Conservation (phyloP, 148 eudicot genomes). For the Persicaria maculosa region DNA sequence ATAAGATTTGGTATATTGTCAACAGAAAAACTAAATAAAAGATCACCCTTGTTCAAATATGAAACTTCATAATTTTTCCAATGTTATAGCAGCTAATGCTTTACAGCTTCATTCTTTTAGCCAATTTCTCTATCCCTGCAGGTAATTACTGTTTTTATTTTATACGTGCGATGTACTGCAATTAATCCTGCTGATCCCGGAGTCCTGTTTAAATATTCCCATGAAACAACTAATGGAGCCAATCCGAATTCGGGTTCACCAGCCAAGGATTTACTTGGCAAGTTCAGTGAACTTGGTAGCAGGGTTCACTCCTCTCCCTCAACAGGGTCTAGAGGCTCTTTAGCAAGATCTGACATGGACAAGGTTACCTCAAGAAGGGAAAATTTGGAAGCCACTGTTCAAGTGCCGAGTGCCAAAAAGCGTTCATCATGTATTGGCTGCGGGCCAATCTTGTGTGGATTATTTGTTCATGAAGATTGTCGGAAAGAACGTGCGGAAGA, state of each 20-base stretch:
- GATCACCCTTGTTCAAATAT: background rate
- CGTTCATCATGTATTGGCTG: constrained; percentile 28
- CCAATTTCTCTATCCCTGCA: constrained; percentile 18
- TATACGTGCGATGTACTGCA: constrained; percentile 84
- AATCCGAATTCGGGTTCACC: constrained; percentile 17
- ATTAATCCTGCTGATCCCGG: constrained; percentile 99
- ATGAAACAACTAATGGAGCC: constrained; percentile 42
- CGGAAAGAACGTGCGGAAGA: constrained; percentile 45
- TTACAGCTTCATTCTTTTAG: background rate
- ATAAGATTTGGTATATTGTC: background rate
- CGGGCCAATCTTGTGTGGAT: constrained; percentile 64
- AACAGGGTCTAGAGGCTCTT: constrained; percentile 62
- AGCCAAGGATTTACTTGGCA: constrained; percentile 29
- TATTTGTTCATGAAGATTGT: constrained; percentile 68
- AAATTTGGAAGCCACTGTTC: constrained; percentile 18
- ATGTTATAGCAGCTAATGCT: too few species aligned
- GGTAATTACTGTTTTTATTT: constrained; percentile 68
- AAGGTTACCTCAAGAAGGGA: constrained; percentile 49
- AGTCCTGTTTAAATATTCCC: constrained; percentile 27
- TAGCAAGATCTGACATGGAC: constrained; percentile 53
- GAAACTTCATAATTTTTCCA: background rate
- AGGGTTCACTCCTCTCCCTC: constrained; percentile 58
- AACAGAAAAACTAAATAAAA: too few species aligned
- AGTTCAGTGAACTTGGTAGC: constrained; percentile 23
- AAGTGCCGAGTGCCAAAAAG: constrained; percentile 26